phyloP scores from a whole-genome alignment of 2,329 filamentous ascomycete species.

The Colletotrichum sp. region DNA sequence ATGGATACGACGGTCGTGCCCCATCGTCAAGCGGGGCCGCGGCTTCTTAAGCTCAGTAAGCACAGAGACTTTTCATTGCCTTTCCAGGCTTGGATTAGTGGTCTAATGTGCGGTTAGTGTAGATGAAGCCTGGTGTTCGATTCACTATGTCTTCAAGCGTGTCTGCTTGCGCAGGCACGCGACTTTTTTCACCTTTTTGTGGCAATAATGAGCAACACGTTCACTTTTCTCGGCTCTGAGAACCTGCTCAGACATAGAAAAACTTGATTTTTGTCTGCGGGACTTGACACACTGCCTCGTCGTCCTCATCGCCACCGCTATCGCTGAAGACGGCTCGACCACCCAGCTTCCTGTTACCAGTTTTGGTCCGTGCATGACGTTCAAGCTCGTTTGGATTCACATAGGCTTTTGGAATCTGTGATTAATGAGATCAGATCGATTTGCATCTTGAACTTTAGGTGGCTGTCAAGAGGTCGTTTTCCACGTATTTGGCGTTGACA shows the following conservation, averaged over 20 bases:
- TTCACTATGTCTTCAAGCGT: background rate
- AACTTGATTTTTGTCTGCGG: background rate
- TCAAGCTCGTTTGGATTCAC: background rate
- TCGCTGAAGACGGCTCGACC: background rate
- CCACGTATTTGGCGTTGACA: accelerated
- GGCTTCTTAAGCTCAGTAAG: background rate
- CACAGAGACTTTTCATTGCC: background rate
- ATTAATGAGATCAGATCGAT: background rate
- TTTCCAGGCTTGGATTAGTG: background rate
- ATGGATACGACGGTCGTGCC: background rate
- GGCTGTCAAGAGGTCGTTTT: background rate
- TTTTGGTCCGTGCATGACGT: background rate
- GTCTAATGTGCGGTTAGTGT: background rate
- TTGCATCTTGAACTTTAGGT: background rate
- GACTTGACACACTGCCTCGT: background rate
- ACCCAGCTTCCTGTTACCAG: background rate
- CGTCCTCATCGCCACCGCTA: background rate
- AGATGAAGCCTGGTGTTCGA: background rate
- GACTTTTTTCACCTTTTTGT: background rate
- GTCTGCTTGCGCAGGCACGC: background rate
- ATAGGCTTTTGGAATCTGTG: background rate
- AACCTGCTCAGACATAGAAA: background rate
- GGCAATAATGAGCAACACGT: background rate
- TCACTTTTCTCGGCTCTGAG: background rate
- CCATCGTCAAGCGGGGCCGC: background rate